phyloP scores from a whole-genome alignment of 2,329 filamentous ascomycete genomes.

The Apiospora arundinis region DNA sequence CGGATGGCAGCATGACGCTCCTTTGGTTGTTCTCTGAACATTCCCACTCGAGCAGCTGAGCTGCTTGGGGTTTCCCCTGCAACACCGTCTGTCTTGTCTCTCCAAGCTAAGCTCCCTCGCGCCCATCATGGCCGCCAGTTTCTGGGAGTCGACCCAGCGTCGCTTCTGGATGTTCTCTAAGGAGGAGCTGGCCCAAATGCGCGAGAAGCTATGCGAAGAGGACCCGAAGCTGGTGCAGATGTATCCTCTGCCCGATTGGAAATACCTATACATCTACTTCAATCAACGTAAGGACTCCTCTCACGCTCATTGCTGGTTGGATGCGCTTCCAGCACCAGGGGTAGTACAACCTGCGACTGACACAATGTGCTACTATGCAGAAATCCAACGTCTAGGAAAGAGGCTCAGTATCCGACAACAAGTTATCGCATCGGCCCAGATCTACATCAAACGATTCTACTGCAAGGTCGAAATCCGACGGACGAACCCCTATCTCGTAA shows the following conservation, averaged over 20 bases:
- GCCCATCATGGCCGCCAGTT: conserved; percentile 83
- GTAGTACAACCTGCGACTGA: not conserved
- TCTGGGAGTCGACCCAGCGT: conserved; percentile 93
- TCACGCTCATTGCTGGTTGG: not conserved
- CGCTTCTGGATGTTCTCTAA: conserved; percentile 90
- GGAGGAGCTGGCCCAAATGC: conserved; percentile 76
- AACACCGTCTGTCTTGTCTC: too few species aligned
- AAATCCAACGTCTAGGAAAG: conserved; percentile 83
- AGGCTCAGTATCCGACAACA: conserved; percentile 87
- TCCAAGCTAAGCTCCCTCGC: not conserved
- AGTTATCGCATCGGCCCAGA: conserved; percentile 89
- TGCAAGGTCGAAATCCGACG: conserved; percentile 87
- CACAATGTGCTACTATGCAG: conserved; percentile 48
- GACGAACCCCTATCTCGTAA: conserved; percentile 91
- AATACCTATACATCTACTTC: conserved; percentile 89
- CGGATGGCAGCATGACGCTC: conserved; percentile 9
- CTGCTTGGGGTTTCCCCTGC: not conserved
- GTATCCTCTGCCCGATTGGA: conserved; percentile 81
- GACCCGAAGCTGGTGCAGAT: conserved; percentile 77
- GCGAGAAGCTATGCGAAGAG: conserved; percentile 78
- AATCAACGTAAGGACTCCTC: conserved; percentile 75
- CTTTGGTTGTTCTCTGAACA: not conserved
- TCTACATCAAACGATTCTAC: conserved; percentile 96
- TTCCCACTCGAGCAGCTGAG: conserved; percentile 11
- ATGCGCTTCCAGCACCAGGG: not conserved